Conservation (phyloP, 2,329 filamentous ascomycete genomes). For the Fusarium multiceps region DNA sequence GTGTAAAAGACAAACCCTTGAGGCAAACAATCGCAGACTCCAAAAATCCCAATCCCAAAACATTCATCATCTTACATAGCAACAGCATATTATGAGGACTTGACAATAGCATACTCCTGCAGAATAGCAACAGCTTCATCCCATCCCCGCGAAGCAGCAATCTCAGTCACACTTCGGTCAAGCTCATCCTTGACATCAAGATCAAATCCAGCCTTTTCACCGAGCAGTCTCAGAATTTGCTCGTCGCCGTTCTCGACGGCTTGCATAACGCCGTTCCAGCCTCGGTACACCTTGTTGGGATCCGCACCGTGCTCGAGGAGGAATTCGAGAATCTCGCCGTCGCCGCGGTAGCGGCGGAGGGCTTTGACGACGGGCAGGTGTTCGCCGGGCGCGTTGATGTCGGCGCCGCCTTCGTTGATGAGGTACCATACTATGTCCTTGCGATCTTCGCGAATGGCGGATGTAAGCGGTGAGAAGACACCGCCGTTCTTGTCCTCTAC, state of each 20-base stretch:
- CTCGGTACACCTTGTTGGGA: constrained; percentile 74
- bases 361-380: constrained; percentile 78
- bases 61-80: constrained; percentile 39
- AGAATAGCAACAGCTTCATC: constrained; percentile 65
- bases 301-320: constrained; percentile 73
- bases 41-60: constrained; percentile 20
- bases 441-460: constrained; percentile 71
- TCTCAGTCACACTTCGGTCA: constrained; percentile 65
- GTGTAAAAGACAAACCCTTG: constrained; percentile 11
- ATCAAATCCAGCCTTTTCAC: constrained; percentile 62
- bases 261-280: constrained; percentile 74
- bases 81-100: constrained; percentile 17
- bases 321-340: constrained; percentile 71
- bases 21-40: constrained; percentile 32
- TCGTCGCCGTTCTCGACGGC: constrained; percentile 72
- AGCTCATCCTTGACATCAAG: constrained; percentile 65
- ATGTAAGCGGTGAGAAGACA: constrained; percentile 76
- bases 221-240: constrained; percentile 63
- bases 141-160: constrained; percentile 68
- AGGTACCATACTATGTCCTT: constrained; percentile 71
- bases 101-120: constrained; percentile 24
- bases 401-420: constrained; percentile 69
- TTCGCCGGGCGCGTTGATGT: constrained; percentile 75
- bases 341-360: constrained; percentile 66
- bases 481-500: constrained; percentile 79